Evolutionary conservation across 2,329 filamentous ascomycete species (phyloP).

Genomic region (Thermothelomyces thermophilus): DNA sequence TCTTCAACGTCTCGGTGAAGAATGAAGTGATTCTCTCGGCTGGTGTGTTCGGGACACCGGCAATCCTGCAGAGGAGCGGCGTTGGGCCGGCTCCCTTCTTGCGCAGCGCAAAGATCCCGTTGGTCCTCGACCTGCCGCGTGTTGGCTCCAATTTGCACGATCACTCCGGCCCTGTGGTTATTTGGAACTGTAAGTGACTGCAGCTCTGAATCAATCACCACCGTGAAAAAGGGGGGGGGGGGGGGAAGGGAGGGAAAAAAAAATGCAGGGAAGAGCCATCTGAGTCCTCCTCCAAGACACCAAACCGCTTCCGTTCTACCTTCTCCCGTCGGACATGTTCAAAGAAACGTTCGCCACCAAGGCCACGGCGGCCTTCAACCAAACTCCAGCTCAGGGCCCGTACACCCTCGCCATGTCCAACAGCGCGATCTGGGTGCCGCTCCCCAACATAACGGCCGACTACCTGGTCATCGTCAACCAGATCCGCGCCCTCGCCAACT

Average conservation of each 20-base stretch:
- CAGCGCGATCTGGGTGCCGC: conserved; percentile 11
- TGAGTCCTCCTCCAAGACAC: neutral
- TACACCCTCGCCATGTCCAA: conserved; percentile 18
- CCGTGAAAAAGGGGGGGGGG: no score
- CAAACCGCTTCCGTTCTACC: conserved; percentile 21
- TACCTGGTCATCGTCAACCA: conserved; percentile 3
- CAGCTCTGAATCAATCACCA: neutral
- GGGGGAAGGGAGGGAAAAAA: no score
- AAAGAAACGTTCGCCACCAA: conserved; percentile 26
- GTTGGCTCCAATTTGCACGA: conserved; percentile 19
- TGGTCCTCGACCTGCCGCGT: conserved; percentile 14
- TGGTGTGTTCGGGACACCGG: conserved; percentile 10
- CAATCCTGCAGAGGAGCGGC: conserved; percentile 16
- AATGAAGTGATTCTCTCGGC: conserved; percentile 19
- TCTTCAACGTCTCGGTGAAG: conserved; percentile 10
- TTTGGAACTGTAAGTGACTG: conserved; percentile 14
- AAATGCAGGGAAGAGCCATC: no score
- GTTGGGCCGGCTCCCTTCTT: conserved; percentile 15
- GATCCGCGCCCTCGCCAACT: conserved; percentile 14
- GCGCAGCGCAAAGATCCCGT: conserved; percentile 4
- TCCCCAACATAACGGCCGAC: conserved; percentile 9
- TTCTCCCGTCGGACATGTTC: conserved; percentile 22
- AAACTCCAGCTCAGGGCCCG: conserved; percentile 14
- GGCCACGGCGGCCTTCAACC: conserved; percentile 9
- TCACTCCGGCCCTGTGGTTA: conserved; percentile 7